Base-by-base conservation (phyloP, 148 eudicot genomes). In the Talinum fruticosum region DNA sequence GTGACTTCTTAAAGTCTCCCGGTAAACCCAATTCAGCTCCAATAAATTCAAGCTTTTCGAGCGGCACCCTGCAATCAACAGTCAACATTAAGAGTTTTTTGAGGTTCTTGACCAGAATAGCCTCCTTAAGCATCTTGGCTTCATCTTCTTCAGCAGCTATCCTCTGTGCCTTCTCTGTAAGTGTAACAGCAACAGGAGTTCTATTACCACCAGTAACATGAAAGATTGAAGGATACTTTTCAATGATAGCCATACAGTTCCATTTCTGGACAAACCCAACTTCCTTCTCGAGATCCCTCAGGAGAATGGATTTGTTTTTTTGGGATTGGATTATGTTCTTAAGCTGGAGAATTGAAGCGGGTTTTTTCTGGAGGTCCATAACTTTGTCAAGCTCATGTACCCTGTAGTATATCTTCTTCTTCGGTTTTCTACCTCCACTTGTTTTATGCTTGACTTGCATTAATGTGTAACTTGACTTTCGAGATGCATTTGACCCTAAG, bases 201-300 rank as follows among this genome's bases (percentile, higher is more conserved):
- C 84, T 73, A 28, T 80, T 66, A 59, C 97, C 97, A 67, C 97
- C 96, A 78, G 67, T 69, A 7, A 89, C 99, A 78, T 65, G 86
- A 71, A 95, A 95, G 38, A 95, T 88, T 51, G 90, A 59, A 61
- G 97, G 96, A 77, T 94, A 92, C 62, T 89, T 95, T 71, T 94
- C 96, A 76, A 95, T 91, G 36, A 86, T 84, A 80, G 93, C 90
- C 90, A 95, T 95, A 76, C 81, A 87, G 72, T 91, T 91, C 99
- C 99, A 95, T 81, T 95, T 95, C 47, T 91, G 91, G 41, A 95
- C 89, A 74, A 92, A 88, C 33, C 99, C 99, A 69, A 94, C 99
- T 83, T 90, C 92, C 83, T 95, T 94, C 78, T 95, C 99, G 71
- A 95, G 97, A 83, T 95, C 96, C 76, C 96, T 86, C 23, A 91